Evolutionary conservation across 1,284 basidiomycete genomes (phyloP).

Genomic region (Tilletia walkeri): DNA sequence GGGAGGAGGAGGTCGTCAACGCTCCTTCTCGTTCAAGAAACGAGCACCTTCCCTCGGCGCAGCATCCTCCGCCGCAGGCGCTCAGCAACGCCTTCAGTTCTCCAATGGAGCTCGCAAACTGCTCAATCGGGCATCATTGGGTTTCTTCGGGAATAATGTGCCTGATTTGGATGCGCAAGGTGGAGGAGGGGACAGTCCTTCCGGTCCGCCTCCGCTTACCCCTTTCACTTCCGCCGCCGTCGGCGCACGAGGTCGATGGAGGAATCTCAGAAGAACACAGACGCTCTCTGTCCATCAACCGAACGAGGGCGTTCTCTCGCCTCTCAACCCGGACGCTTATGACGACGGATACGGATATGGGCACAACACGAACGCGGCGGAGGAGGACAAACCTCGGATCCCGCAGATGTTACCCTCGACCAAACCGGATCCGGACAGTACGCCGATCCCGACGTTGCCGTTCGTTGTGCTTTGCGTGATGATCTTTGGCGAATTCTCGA

Average conservation of each 20-base stretch:
- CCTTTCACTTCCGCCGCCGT: neutral
- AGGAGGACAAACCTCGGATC: slow-evolving; percentile 14
- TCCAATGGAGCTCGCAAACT: neutral
- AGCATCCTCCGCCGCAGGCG: neutral
- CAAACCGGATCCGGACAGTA: slow-evolving; percentile 32
- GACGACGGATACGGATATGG: slow-evolving; percentile 13
- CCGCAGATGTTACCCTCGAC: slow-evolving; percentile 30
- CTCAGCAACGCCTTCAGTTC: neutral
- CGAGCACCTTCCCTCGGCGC: slow-evolving; percentile 3
- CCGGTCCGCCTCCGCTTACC: neutral
- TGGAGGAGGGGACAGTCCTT: neutral
- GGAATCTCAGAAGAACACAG: neutral
- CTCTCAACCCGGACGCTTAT: slow-evolving; percentile 11
- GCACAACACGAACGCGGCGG: neutral
- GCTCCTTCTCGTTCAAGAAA: slow-evolving; percentile 16
- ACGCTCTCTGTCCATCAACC: slow-evolving; percentile 26
- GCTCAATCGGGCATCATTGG: slow-evolving; percentile 3
- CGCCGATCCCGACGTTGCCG: slow-evolving; percentile 49
- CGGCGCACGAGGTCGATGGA: neutral
- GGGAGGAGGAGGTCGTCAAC: neutral
- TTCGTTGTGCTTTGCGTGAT: slow-evolving; percentile 52
- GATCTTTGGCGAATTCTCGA: slow-evolving; percentile 60
- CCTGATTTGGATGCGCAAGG: neutral
- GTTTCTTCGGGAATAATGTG: neutral
- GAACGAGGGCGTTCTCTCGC: slow-evolving; percentile 1